Percentiles rank a stretch among this genome's conserved stretches.
phyloP scores from a whole-genome alignment of 139 green algal species.

The Tetraselmis striata region DNA sequence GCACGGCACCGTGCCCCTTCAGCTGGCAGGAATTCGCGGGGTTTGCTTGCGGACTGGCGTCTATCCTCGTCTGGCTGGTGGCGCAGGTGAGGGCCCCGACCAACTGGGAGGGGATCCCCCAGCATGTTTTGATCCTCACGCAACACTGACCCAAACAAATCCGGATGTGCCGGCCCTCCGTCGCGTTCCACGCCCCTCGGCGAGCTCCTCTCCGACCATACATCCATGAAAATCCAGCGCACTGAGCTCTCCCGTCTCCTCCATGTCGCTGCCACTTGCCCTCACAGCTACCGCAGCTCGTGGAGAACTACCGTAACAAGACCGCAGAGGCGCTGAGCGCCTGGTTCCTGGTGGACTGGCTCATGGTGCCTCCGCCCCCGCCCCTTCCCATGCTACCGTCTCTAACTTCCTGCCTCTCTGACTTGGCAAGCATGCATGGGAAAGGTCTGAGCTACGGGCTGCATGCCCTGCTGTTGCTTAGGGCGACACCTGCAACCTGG shows the following conservation, averaged over 20 bases:
- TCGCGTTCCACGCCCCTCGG: no score
- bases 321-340: conserved; percentile 67
- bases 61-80: conserved; percentile 55
- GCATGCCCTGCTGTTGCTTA: conserved; percentile 8
- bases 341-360: conserved; percentile 84
- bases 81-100: conserved; percentile 30
- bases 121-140: neutral
- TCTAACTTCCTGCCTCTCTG: neutral
- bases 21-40: conserved; percentile 48
- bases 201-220: neutral
- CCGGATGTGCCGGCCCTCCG: no score
- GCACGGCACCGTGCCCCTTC: no score
- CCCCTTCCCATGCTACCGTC: neutral
- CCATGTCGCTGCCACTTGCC: conserved; percentile 1
- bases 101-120: neutral
- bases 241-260: neutral
- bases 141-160: neutral
- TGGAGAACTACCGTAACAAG: conserved; percentile 71
- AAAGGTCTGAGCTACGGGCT: neutral
- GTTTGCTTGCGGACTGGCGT: conserved; percentile 53
- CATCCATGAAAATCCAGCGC: neutral
- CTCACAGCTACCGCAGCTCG: conserved; percentile 74
- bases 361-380: conserved; percentile 36
- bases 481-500: conserved; percentile 67
- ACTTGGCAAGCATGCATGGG: neutral